A percentile compares a stretch with the other conserved stretches of the same genome.
These are phyloP conservation scores for Plantago rigida DNA, from an alignment of 305 asterid genomes.

Conservation along the genomic window DNA sequence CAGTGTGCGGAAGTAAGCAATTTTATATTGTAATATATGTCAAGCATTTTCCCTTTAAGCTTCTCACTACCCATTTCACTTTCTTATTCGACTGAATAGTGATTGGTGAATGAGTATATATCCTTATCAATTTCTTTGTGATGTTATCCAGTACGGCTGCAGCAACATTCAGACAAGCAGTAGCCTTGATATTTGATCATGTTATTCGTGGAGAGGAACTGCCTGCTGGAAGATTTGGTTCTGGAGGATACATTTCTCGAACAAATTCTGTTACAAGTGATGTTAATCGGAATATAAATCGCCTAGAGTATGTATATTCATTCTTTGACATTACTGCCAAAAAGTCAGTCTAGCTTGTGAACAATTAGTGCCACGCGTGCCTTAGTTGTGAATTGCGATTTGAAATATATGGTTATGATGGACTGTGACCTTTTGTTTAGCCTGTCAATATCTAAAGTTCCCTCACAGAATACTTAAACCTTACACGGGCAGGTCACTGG, in stretches of 20 bases:
- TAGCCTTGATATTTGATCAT: conserved; percentile 87
- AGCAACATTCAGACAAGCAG: conserved; percentile 99
- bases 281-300: conserved; percentile 81
- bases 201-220: conserved; percentile 76
- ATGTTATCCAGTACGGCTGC: conserved; percentile 88
- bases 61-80: conserved; percentile 15
- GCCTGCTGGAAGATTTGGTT: conserved; percentile 72
- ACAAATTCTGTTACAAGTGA: conserved; percentile 86
- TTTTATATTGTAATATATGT: conserved; percentile 10
- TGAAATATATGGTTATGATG: background rate
- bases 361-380: conserved; percentile 8
- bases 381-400: background rate
- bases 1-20: conserved; percentile 89
- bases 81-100: conserved; percentile 20
- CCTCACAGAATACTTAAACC: conserved; percentile 25
- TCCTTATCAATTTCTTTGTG: conserved; percentile 26
- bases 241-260: conserved; percentile 75
- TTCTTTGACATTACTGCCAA: conserved; percentile 21
- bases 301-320: conserved; percentile 58
- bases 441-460: conserved; percentile 25
- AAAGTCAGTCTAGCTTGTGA: conserved; percentile 15
- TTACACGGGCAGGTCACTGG: conserved; percentile 62
- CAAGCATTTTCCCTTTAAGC: conserved; percentile 23
- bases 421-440: conserved; percentile 4
- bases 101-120: conserved; percentile 11